phyloP scores from a whole-genome alignment of 177 flowering plant genomes.

The Tripterygium wilfordii region DNA sequence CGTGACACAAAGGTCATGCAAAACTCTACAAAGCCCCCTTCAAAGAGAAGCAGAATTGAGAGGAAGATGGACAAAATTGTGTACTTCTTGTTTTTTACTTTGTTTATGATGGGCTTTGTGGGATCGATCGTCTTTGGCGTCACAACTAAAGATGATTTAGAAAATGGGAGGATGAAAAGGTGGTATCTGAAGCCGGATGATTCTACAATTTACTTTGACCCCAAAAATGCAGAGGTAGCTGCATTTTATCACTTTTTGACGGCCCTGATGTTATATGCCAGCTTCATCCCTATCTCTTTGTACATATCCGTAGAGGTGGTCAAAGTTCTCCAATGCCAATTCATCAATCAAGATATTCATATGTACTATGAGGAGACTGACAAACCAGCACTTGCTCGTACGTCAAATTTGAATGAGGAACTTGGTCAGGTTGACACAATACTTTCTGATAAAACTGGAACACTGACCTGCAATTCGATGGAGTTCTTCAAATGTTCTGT shows the following conservation, averaged over 20 bases:
- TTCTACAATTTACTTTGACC: conserved; percentile 53
- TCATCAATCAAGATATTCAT: conserved; percentile 73
- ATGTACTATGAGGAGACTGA: conserved; percentile 91
- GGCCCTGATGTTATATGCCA: conserved; percentile 65
- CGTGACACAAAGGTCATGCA: conserved; percentile 93
- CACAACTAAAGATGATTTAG: conserved; percentile 52
- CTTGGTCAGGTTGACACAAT: conserved; percentile 95
- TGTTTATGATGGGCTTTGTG: conserved; percentile 45
- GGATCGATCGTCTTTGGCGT: conserved; percentile 80
- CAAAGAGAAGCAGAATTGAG: conserved; percentile 89
- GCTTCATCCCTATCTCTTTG: conserved; percentile 88
- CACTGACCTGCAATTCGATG: conserved; percentile 96
- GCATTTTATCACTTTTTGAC: conserved; percentile 70
- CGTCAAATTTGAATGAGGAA: conserved; percentile 96
- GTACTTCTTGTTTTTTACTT: conserved; percentile 55
- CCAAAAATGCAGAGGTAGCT: conserved; percentile 54
- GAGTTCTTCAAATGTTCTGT: conserved; percentile 90
- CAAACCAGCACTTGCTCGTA: conserved; percentile 86
- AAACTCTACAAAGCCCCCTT: conserved; percentile 82
- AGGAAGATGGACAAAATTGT: conserved; percentile 76
- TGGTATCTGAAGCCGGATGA: conserved; percentile 87
- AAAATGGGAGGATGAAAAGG: conserved; percentile 51
- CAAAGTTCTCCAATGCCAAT: conserved; percentile 87
- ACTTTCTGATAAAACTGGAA: conserved; percentile 97
- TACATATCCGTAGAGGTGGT: conserved; percentile 91